Base-by-base conservation (phyloP, 2,329 filamentous ascomycete genomes). In the Endoconidiophora polonica region DNA sequence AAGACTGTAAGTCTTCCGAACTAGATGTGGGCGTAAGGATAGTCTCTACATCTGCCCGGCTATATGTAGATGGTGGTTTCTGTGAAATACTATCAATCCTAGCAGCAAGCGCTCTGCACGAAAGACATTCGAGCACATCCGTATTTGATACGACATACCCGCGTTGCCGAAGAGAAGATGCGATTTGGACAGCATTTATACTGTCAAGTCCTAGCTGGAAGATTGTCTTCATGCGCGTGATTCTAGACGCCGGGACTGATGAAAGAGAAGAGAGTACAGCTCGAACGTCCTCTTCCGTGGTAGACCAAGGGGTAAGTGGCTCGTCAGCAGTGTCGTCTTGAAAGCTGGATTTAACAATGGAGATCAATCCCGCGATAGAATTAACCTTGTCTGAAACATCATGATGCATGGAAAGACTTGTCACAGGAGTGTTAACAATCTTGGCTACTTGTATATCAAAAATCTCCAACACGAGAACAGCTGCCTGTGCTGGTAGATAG, bases 171-270 rank as follows among this genome's bases (percentile, higher is more conserved):
- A 95, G 67, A 23, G 71, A 66, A 1, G 76, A 72, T 0, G 86
- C 84, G 7, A 94, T 69, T 58, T 94, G 87, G 4, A 81, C 73
- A 0, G 86, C 84, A 54, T 83, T 88, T 58, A 96, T 91, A 60
- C 88, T 95, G 63, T 95, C 88, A 3, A 95, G 67, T 0, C 90
- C 90, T n/a, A 94, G 74, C 52, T 83, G 79, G 58, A 90, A 94
- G 45, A 96, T 86, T 0, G 84, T 86, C 0, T 78, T 86, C 7
- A 72, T 60, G 10, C 69, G 70, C 3, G 60, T 58, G 44, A 94
- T 79, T 0, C 65, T 66, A 0, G 68, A 58, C 2, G 60, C 50
- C 0, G 73, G 60, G 3, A 73, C 63, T 1, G 68, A 65, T 0
- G 82, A 78, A 22, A 91, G 68, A 5, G 64, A 64, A 0, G 76